Evolutionary conservation across 192 early-diverging fungal species (phyloP).

Genomic region (Linnemannia schmuckeri): DNA sequence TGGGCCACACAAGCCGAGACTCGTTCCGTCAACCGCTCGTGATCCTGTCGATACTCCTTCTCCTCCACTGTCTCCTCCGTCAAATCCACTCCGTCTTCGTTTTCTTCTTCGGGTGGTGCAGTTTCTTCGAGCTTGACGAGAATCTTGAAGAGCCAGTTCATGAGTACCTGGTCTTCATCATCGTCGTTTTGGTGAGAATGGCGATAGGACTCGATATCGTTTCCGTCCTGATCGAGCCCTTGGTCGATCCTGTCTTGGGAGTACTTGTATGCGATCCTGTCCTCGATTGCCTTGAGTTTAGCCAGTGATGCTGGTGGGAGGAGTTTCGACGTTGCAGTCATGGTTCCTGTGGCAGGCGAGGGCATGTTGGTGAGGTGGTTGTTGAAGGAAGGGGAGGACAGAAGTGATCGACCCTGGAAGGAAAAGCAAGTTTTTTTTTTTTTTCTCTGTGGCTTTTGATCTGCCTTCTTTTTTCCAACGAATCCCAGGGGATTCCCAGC

Average conservation of each 20-base stretch:
- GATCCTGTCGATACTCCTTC: constrained; percentile 23
- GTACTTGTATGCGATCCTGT: constrained; percentile 51
- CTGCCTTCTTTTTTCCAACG: background rate
- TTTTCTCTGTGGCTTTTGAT: background rate
- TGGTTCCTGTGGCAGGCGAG: constrained; percentile 18
- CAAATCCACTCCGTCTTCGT: constrained; percentile 3
- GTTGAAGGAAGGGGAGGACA: background rate
- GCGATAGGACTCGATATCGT: constrained; percentile 30
- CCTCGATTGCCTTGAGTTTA: constrained; percentile 36
- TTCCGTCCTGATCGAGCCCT: constrained; percentile 49
- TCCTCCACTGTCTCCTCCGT: constrained; percentile 28
- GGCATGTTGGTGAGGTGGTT: background rate
- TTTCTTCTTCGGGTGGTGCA: constrained; percentile 40
- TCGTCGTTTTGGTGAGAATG: constrained; percentile 1
- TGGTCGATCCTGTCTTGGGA: constrained; percentile 56
- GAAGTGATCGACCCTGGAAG: background rate
- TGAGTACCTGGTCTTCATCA: constrained; percentile 12
- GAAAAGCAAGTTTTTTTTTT: background rate
- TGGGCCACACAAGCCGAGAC: constrained; percentile 45
- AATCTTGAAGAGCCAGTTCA: constrained; percentile 43
- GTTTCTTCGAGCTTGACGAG: constrained; percentile 37
- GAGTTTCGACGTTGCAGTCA: constrained; percentile 28
- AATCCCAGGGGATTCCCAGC: background rate
- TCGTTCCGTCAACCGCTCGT: constrained; percentile 34
- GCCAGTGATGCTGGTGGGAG: constrained; percentile 24